Evolutionary conservation across 768 basidiomycete genomes (phyloP).

Genomic region (Pisolithus sp.): DNA sequence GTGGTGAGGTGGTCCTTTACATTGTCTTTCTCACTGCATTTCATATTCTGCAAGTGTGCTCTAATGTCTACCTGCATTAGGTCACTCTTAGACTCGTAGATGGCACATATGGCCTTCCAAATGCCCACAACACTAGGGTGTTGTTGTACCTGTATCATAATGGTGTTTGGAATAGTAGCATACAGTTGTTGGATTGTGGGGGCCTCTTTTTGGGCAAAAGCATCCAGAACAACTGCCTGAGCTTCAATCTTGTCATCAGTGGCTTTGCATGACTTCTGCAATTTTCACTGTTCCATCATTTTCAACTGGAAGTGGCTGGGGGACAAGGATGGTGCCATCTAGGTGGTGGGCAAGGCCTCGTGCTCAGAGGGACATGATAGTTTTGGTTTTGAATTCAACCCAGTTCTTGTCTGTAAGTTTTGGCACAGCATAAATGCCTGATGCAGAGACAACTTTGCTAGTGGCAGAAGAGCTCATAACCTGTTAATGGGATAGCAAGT

Average conservation of each 20-base stretch:
- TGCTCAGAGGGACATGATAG: too few relatives aligned
- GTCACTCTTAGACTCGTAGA: conserved; percentile 2
- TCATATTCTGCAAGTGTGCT: conserved; percentile 2
- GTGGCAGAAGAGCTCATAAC: neutral
- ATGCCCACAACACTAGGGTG: neutral
- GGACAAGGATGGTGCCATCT: too few relatives aligned
- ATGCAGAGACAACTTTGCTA: neutral
- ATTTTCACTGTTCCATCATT: too few relatives aligned
- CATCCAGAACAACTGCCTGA: neutral
- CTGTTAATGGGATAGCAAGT: neutral
- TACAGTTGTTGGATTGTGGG: conserved; percentile 1
- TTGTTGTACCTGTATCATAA: neutral
- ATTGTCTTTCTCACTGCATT: conserved; percentile 1
- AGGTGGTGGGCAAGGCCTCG: too few relatives aligned
- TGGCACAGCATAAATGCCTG: too few relatives aligned
- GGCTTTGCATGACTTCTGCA: neutral
- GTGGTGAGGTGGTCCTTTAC: neutral
- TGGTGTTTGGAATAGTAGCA: neutral
- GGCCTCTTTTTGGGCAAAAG: conserved; percentile 1
- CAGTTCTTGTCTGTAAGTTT: too few relatives aligned
- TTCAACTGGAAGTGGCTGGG: too few relatives aligned
- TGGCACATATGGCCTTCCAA: conserved; percentile 1
- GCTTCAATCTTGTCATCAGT: neutral
- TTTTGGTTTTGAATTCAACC: too few relatives aligned
- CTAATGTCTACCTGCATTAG: conserved; percentile 1